Evolutionary conservation across 2,329 filamentous ascomycete species (phyloP), one percentile per base, ranked within the genome.

Genomic region (Pseudocercospora eumusae): DNA sequence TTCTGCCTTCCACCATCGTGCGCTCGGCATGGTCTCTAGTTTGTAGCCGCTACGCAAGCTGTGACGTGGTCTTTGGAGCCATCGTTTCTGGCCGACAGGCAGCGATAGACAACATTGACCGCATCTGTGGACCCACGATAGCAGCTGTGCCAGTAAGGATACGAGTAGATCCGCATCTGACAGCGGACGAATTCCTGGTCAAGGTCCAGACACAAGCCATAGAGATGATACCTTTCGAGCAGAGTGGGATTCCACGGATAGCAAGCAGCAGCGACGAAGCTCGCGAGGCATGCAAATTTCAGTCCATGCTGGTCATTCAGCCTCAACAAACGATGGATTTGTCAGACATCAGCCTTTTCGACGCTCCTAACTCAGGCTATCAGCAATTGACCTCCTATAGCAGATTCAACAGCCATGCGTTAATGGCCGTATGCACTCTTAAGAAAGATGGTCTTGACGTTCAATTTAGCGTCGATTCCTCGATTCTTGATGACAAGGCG

Each of bases 271-370:
- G 33, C 27, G 58, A 40, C 9, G 31, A 59, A 11, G 47, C 59
- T 21, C 44, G 50, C 28, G 44, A 59, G 18, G 83, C 83, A 1
- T 86, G 84, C 67, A 80, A 85, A 63, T 79, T 86, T 57, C 80
- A 82, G n/a, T 84, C 82, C 0, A 79, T 84, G 9, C 73, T 86
- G 1, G 81, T 85, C 0, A 78, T 86, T 15, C 83, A 86, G 57
- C 70, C 71, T 15, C 28, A 9, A 31, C 56, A 27, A 25, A 49
- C 11, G 31, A 49, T 25, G 59, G 28, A 21, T 6, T 31, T 33
- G 9, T 49, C 36, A 3, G 40, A 57, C 28, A 36, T 15, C 9
- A 18, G n/a, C 33, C 23, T 55, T 11, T 56, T 60, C 40, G 23
- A 55, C 4, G 11, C 25, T 3, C 42, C 55, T 20, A 27, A 11